A percentile compares a stretch with the other conserved stretches of the same genome.
Evolutionary conservation across 192 early-diverging fungal species (phyloP).

Genomic region (Cetraspora pellucida): DNA sequence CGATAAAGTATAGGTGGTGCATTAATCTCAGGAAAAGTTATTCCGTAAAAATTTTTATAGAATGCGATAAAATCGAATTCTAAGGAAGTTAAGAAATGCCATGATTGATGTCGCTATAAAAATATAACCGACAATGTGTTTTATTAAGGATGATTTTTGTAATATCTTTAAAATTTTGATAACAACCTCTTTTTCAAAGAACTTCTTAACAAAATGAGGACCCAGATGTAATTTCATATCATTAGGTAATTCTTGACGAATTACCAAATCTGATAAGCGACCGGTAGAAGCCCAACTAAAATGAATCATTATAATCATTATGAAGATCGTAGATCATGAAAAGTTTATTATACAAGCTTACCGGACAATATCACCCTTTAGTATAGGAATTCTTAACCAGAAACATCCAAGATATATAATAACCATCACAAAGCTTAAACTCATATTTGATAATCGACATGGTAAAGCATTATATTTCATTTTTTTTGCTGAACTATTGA

Average conservation of each 20-base stretch:
- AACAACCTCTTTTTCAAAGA: not conserved
- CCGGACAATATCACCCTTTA: slow-evolving; percentile 16
- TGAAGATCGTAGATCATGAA: not conserved
- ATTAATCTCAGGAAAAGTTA: slow-evolving; percentile 32
- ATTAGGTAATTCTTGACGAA: not conserved
- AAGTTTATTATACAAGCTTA: not conserved
- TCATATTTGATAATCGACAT: not conserved
- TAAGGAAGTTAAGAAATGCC: not conserved
- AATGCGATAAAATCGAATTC: not conserved
- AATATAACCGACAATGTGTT: not conserved
- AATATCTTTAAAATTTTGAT: not conserved
- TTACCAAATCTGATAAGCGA: not conserved
- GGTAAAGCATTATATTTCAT: not conserved
- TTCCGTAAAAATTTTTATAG: slow-evolving; percentile 22
- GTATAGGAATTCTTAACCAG: slow-evolving; percentile 25
- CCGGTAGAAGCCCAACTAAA: slow-evolving; percentile 8
- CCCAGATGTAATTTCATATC: slow-evolving; percentile 18
- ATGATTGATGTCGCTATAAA: not conserved
- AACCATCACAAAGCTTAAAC: not conserved
- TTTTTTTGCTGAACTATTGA: not conserved
- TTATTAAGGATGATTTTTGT: not conserved
- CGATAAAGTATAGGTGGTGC: slow-evolving; percentile 31
- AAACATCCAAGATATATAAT: slow-evolving; percentile 22
- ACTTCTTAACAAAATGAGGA: not conserved
- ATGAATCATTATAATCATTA: not conserved